A percentile compares a stretch with the other conserved stretches of the same genome.
Evolutionary conservation across 2,329 filamentous ascomycete species (phyloP).

Genomic region (Arthrinium phaeospermum): DNA sequence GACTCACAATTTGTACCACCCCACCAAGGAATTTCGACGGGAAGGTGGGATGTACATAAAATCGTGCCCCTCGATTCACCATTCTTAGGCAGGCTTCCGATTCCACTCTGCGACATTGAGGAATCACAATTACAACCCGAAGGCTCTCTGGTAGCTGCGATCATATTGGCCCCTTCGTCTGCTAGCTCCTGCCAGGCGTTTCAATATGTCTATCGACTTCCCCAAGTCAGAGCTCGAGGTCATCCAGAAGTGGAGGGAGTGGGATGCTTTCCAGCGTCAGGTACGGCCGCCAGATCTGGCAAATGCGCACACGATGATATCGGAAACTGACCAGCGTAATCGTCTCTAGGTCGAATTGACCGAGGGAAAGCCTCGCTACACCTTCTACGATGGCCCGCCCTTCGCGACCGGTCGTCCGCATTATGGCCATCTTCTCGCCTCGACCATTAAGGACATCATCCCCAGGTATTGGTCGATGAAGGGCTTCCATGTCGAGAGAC

Average conservation of each 20-base stretch:
- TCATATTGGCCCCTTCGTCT: conserved; percentile 3
- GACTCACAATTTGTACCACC: conserved; percentile 7
- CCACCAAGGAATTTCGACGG: conserved; percentile 12
- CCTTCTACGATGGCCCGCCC: conserved; percentile 90
- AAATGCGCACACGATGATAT: neutral
- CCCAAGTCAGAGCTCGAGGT: conserved; percentile 87
- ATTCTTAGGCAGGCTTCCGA: conserved; percentile 8
- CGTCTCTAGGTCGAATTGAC: conserved; percentile 71
- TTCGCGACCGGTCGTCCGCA: conserved; percentile 76
- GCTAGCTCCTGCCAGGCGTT: neutral
- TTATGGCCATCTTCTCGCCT: conserved; percentile 80
- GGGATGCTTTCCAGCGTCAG: conserved; percentile 88
- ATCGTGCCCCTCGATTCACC: conserved; percentile 15
- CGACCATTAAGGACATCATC: conserved; percentile 97
- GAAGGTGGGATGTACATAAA: conserved; percentile 5
- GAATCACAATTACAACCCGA: conserved; percentile 5
- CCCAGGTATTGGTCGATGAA: conserved; percentile 98
- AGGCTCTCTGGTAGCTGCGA: conserved; percentile 5
- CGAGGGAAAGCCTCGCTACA: conserved; percentile 81
- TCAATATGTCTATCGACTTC: conserved; percentile 84
- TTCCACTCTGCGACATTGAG: conserved; percentile 12
- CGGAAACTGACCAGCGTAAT: conserved; percentile 12
- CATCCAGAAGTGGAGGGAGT: conserved; percentile 87
- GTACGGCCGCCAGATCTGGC: conserved; percentile 46
- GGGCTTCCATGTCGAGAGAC: conserved; percentile 86